Evolutionary conservation across 192 early-diverging fungal genomes (phyloP), one percentile per base, ranked within the genome.

Genomic region (Pecoramyces ruminantium): DNA sequence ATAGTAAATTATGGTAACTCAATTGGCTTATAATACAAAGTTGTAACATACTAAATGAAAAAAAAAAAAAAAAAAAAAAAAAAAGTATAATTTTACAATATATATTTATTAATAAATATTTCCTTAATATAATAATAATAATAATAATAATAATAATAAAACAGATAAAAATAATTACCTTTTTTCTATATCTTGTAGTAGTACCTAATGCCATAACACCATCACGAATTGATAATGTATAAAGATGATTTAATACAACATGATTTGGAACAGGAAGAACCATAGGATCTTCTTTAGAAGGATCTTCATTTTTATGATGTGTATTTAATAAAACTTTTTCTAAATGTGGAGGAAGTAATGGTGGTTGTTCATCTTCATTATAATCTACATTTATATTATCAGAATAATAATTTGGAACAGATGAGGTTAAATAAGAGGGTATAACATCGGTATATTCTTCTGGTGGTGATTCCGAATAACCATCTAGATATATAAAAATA

Each of bases 171-270:
- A 34, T 34, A 34, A 67, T n/a, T 67, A 90, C 88, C 93, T 99
- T 99, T 81, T 94, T 95, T 79, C 95, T 88, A 84, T 99, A 99
- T 80, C 97, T 90, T 38, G 94, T 90, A 16, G 97, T 98, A 29
- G 89, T 91, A 30, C 92, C 93, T 58, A 99, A 87, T 18, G 96
- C 96, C 94, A 99, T 94, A 25, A 99, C 96, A 21, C 96, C 94
- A 81, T 98, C 95, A 81, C 94, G 91, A 79, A 99, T 98, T 16
- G 93, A 95, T 83, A 94, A 97, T 12, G 97, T 96, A 84, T 97
- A 98, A 77, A 99, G 85, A 84, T 99, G 97, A 83, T 98, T 98
- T 80, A 99, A 84, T 29, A 92, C 93, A 17, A 97, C 97, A 83
- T 96, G 94, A 81, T 95, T 95, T 13, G 97, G 97, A 28, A 94